Base-by-base conservation (phyloP, 371 early-diverging fungal genomes). In the Sporodiniella umbellata region DNA sequence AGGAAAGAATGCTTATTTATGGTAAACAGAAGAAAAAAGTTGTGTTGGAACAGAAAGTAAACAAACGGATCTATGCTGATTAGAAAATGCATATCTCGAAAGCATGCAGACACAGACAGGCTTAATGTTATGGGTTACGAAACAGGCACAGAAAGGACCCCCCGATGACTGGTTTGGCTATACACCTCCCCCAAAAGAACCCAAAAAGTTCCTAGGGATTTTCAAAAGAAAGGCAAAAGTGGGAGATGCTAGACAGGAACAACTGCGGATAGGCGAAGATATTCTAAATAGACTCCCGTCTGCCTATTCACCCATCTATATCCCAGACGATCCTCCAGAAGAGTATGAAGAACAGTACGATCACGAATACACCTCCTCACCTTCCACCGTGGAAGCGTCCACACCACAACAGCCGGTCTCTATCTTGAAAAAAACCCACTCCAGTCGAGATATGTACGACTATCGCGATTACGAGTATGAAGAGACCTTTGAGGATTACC, bases 161-260 rank as follows among this genome's bases (percentile, higher is more conserved):
- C 62, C 62, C 10, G 62, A 62, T 53, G 57, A 48, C 28, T 62
- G 53, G 49, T 62, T 62, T 53, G 59, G 58, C 3, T 62, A 62
- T 21, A 50, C 53, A 8, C 59, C 59, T 17, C 57, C 57, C 0
- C 24, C 39, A n/a, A 37, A 46, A 45, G 42, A 56, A 17, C 57
- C 57, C 11, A 62, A 56, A 25, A 62, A 62, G 14, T 42, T 62
- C 19, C n/a, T 62, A 31, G 62, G 62, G 22, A 35, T 62, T 12
- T 62, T 62, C 15, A 62, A 62, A 38, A 44, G 45, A 10, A 61
- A 61, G 35, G 26, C 48, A 7, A 56, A 52, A 39, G 21, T 33
- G 10, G 25, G 17, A 7, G 44, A 33, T 30, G n/a, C 39, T 5
- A 33, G 58, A 15, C 47, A 47, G 14, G 55, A 60, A 8, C 60